These are phyloP conservation scores for Thalassiosira hispida DNA, from an alignment of 352 stramenopile species.

Conservation along the genomic window DNA sequence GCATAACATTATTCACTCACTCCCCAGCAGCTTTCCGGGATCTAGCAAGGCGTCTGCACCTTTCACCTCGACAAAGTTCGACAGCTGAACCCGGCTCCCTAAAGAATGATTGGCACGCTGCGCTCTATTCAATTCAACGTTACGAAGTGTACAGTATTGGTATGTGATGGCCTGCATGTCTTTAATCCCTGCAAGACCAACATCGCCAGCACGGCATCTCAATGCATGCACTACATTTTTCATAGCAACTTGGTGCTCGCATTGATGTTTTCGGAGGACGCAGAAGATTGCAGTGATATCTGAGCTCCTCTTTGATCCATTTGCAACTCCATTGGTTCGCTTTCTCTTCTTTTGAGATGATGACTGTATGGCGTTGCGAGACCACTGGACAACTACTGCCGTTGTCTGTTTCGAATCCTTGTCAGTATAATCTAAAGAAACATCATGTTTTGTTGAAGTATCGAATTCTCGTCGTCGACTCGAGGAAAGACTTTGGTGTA, in stretches of 20 bases:
- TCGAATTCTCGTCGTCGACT: conserved; percentile 61
- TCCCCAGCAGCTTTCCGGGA: conserved; percentile 72
- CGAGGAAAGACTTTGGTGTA: conserved; percentile 62
- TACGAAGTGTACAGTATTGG: conserved; percentile 79
- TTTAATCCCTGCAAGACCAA: conserved; percentile 81
- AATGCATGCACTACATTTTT: conserved; percentile 55
- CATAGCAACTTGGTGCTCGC: conserved; percentile 72
- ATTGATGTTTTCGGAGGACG: conserved; percentile 73
- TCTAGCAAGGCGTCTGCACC: conserved; percentile 57
- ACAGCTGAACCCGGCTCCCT: conserved; percentile 42
- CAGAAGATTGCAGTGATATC: conserved; percentile 54
- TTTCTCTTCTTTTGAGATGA: conserved; percentile 55
- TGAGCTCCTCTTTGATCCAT: background rate
- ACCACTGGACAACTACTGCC: conserved; percentile 67
- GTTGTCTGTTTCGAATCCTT: conserved; percentile 22
- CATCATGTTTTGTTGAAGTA: conserved; percentile 58
- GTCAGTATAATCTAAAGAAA: conserved; percentile 24
- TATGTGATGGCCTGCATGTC: conserved; percentile 82
- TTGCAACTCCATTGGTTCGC: conserved; percentile 1
- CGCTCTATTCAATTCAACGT: conserved; percentile 39
- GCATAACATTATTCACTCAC: conserved; percentile 13
- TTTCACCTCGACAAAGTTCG: conserved; percentile 25
- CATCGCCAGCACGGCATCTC: conserved; percentile 64
- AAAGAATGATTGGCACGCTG: conserved; percentile 32
- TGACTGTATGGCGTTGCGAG: conserved; percentile 40